Evolutionary conservation across 257 asterid species (phyloP).

Genomic region (Thymus quinquecostatus): DNA sequence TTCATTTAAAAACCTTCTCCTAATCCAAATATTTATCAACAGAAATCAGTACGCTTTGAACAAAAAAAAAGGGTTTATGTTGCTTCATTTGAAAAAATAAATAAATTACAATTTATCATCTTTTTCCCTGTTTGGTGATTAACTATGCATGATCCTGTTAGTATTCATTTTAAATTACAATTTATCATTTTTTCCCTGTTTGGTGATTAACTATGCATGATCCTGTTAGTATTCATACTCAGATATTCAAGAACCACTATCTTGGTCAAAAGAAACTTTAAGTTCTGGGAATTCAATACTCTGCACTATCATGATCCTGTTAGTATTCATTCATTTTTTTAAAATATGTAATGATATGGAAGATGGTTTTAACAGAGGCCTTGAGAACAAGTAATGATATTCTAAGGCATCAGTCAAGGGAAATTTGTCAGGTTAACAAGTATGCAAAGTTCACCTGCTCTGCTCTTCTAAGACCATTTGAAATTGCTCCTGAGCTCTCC

Average conservation of each 20-base stretch:
- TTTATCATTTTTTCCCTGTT: neutral
- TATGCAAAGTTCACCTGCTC: conserved; percentile 65
- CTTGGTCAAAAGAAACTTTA: neutral
- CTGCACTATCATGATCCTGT: neutral
- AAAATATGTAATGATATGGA: neutral
- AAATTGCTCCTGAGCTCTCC: conserved; percentile 97
- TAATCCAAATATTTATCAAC: neutral
- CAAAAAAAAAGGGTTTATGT: conserved; percentile 11
- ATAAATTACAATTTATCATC: too few relatives aligned
- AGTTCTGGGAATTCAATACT: neutral
- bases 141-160: neutral
- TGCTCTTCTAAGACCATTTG: conserved; percentile 97
- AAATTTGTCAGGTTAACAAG: conserved; percentile 32
- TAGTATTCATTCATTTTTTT: neutral
- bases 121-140: neutral
- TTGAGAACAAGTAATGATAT: conserved; percentile 13
- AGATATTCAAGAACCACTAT: neutral
- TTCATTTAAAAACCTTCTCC: conserved; percentile 6
- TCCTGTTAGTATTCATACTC: neutral
- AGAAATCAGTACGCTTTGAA: neutral
- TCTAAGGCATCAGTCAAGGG: conserved; percentile 18
- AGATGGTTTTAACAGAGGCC: conserved; percentile 8
- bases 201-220: neutral
- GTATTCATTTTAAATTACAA: neutral
- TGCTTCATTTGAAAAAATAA: neutral